Evolutionary conservation across 1,284 basidiomycete genomes (phyloP), one percentile per base, ranked within the genome.

Genomic region (Irpex lacteus): DNA sequence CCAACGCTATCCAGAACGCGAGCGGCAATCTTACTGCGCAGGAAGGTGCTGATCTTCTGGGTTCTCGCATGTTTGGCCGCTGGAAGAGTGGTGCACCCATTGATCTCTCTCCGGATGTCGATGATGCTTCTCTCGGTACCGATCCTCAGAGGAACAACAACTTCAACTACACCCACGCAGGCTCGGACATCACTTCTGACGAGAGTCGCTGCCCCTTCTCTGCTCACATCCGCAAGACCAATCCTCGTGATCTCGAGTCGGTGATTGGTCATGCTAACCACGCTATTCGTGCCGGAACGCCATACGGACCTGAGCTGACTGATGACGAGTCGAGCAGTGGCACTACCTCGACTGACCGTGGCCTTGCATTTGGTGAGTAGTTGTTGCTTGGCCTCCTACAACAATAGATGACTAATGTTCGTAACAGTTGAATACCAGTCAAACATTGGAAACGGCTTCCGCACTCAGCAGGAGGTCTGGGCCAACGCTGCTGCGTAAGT

Each of bases 271-370:
- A 38, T n/a, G n/a, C 21, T 15, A 21, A 34, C 50, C 32, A 55
- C 49, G 50, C 34, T 50, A 64, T 72, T 5, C 70, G 74, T 13
- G 64, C 65, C 4, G 73, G 69, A 5, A 66, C 75, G 59, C 72
- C 74, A 18, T 76, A 74, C 60, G 75, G 76, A 2, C 63, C 63
- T 5, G 75, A 76, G 67, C 76, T 75, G 36, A 65, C 64, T 59
- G 32, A 59, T 36, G 38, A 19, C 37, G 21, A 34, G 32, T 59
- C 11, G 1, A 38, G n/a, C 58, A 8, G 19, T 37, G 26, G 26
- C 37, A 32, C 21, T 13, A 40, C 37, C 19, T 7, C 34, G 11
- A 21, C n/a, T 3, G 57, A 59, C 40, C 57, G 57, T 47, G 57
- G 57, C 19, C 37, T 59, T 3, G 37, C 40, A 32, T 44, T 38